A percentile compares a stretch with the other conserved stretches of the same genome.
Conservation (phyloP, 257 asterid genomes). For the Nicotiana otophora region DNA sequence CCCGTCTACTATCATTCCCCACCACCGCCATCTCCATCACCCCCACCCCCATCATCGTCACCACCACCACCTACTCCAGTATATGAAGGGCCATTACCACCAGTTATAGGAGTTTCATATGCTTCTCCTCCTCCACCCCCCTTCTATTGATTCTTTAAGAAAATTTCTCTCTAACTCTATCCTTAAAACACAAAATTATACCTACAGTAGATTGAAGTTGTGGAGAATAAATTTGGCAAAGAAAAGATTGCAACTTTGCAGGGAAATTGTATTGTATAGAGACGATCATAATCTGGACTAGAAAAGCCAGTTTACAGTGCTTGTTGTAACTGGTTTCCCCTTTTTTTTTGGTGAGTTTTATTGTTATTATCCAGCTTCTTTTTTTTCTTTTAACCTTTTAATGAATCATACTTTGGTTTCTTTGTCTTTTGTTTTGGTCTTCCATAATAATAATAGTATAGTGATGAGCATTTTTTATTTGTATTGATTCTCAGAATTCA, state of each 20-base stretch:
- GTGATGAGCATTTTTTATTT: conserved; percentile 20
- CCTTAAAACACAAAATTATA: conserved; percentile 23
- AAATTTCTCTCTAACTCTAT: conserved; percentile 37
- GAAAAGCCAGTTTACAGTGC: conserved; percentile 14
- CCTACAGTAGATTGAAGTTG: conserved; percentile 35
- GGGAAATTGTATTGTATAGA: conserved; percentile 49
- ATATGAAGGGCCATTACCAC: conserved; percentile 83
- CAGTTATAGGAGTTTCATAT: conserved; percentile 55
- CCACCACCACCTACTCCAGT: conserved; percentile 73
- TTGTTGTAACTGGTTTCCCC: conserved; percentile 32
- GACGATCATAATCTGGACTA: conserved; percentile 33
- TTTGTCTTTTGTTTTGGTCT: neutral
- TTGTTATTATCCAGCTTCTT: conserved; percentile 20
- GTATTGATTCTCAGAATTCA: conserved; percentile 22
- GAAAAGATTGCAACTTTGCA: conserved; percentile 24
- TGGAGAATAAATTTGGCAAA: conserved; percentile 38
- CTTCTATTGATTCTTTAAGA: conserved; percentile 71
- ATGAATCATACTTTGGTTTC: conserved; percentile 20
- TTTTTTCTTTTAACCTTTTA: neutral
- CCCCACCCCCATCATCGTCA: neutral
- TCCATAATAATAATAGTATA: conserved; percentile 22
- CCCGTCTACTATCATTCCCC: conserved; percentile 33
- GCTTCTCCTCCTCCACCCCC: conserved; percentile 97
- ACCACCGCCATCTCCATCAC: conserved; percentile 22
- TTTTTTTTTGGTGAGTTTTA: conserved; percentile 29